These are phyloP conservation scores for Trametes sanguinea DNA, from an alignment of 768 basidiomycete genomes.

Conservation along the genomic window DNA sequence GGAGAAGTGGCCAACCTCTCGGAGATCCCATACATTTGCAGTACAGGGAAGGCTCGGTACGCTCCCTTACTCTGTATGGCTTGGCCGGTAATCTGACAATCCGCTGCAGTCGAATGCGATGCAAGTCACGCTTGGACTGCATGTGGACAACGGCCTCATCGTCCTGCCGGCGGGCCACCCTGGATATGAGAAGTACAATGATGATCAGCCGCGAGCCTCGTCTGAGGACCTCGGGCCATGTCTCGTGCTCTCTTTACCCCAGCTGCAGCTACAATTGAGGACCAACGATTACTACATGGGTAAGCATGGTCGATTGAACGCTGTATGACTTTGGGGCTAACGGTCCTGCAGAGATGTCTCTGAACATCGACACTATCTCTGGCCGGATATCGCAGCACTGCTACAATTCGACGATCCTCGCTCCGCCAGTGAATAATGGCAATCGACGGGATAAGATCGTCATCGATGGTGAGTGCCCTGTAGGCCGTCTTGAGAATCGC, in stretches of 20 bases:
- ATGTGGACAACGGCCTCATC: slow-evolving; percentile 53
- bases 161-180: slow-evolving; percentile 69
- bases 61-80: neutral
- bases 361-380: slow-evolving; percentile 66
- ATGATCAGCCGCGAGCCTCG: slow-evolving; percentile 24
- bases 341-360: slow-evolving; percentile 63
- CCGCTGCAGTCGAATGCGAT: slow-evolving; percentile 71
- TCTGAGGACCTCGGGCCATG: slow-evolving; percentile 52
- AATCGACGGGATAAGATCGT: slow-evolving; percentile 40
- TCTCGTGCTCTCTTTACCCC: slow-evolving; percentile 59
- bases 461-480: slow-evolving; percentile 45
- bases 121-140: slow-evolving; percentile 67
- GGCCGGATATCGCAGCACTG: slow-evolving; percentile 53
- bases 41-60: slow-evolving; percentile 77
- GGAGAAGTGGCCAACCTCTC: slow-evolving; percentile 53
- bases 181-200: slow-evolving; percentile 51
- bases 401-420: slow-evolving; percentile 42
- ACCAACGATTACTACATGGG: slow-evolving; percentile 91
- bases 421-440: slow-evolving; percentile 25
- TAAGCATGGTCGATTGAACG: slow-evolving; percentile 33
- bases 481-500: neutral
- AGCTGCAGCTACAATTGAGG: slow-evolving; percentile 74
- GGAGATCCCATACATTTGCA: slow-evolving; percentile 84
- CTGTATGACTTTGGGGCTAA: slow-evolving; percentile 1
- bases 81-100: neutral